Percentiles rank a stretch among this genome's conserved stretches.
These are phyloP conservation scores for Nyssa sinensis DNA, from an alignment of 148 eudicot genomes.

Conservation along the genomic window DNA sequence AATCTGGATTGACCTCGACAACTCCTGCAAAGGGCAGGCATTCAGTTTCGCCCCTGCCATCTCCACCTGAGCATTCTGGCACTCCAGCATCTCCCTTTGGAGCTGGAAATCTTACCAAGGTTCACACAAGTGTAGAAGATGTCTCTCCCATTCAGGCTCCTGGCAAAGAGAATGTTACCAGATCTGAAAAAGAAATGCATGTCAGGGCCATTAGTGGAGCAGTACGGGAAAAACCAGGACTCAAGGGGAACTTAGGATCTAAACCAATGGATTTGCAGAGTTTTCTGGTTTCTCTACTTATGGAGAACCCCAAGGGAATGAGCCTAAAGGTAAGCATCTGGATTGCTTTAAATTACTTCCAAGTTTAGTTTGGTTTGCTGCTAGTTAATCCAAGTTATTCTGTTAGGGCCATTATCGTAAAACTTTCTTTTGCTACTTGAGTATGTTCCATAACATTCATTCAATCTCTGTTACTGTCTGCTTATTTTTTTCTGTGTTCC, in stretches of 20 bases:
- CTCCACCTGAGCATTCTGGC: slow-evolving; percentile 56
- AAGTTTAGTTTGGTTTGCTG: not conserved
- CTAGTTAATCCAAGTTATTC: not conserved
- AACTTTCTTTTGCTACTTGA: not conserved
- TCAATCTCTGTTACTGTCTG: not conserved
- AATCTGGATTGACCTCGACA: slow-evolving; percentile 53
- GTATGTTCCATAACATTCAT: not conserved
- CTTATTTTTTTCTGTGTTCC: not conserved
- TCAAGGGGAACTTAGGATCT: slow-evolving; percentile 36
- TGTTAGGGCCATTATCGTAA: not conserved
- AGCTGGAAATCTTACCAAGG: slow-evolving; percentile 45
- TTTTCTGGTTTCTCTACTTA: slow-evolving; percentile 58
- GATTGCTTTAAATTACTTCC: not conserved
- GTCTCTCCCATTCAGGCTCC: slow-evolving; percentile 30
- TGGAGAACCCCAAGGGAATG: slow-evolving; percentile 82
- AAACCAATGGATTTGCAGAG: slow-evolving; percentile 55
- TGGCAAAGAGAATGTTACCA: slow-evolving; percentile 35
- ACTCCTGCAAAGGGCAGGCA: slow-evolving; percentile 51
- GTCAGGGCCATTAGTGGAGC: slow-evolving; percentile 29
- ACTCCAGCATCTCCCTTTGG: slow-evolving; percentile 60
- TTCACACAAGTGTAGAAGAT: slow-evolving; percentile 38
- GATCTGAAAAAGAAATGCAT: slow-evolving; percentile 45
- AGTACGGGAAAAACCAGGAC: slow-evolving; percentile 31
- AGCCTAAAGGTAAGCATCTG: slow-evolving; percentile 61
- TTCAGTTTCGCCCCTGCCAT: slow-evolving; percentile 74